Evolutionary conservation across 2,329 filamentous ascomycete species (phyloP), one percentile per base, ranked within the genome.

Genomic region (Cladosporium austrohemisphaericum): DNA sequence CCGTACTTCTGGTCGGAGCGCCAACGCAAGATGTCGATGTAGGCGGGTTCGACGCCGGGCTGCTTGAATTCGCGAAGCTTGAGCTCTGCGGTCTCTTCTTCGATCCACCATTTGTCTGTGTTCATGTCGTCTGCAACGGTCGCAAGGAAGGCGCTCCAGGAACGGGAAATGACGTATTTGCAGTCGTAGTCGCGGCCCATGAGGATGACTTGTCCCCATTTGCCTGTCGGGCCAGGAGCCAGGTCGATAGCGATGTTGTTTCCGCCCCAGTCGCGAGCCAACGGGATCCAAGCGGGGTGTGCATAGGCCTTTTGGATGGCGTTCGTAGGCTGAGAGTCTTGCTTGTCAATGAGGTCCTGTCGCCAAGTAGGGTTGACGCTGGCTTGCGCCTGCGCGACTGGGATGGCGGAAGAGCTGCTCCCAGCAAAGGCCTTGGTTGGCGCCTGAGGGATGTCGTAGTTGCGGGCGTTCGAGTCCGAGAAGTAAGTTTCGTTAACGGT

Each of bases 121-220:
- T 80, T 83, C 61, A 98, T 75, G 64, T 98, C 93, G 63, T 98
- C 93, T 23, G 93, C 90, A 5, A 96, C 80, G 25, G 84, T 80
- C 43, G 90, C 90, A 16, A 98, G 72, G 65, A 98, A 91, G 8
- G 85, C 80, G 13, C 84, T 81, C 93, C 93, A 98, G 1, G 92
- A 97, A 53, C 88, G 83, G 23, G 93, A 88, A 50, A 98, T 80
- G 5, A 98, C 93, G 65, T 95, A 98, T 73, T 98, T 98, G 70
- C 88, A 95, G 66, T 98, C 93, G 70, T 95, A 98, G 72, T 98
- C 93, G 53, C 93, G 88, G 43, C 93, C 93, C 67, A 95, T 96
- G 54, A 98, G 79, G 62, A 98, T 95, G 57, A 98, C 83, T 68
- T 98, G 93, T 47, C 93, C 93, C 92, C 93, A 98, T 66, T 84